Evolutionary conservation across 805 yeast genomes (phyloP).

Genomic region (Myxozyma mucilagina): DNA sequence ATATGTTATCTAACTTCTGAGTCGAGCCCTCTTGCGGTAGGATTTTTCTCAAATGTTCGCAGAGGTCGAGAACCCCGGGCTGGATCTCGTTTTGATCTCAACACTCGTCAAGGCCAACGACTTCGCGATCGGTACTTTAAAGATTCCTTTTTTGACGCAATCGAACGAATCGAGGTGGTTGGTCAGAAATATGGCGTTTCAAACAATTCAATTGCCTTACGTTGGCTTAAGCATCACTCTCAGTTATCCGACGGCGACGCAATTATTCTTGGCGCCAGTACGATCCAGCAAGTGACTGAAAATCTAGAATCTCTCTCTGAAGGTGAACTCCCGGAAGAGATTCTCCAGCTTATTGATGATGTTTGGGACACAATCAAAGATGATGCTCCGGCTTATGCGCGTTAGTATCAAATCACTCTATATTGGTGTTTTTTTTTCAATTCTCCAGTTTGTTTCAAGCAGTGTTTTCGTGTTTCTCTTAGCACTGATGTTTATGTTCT

Average conservation of each 20-base stretch:
- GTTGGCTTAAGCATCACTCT: constrained; percentile 29
- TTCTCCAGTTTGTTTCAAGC: too few species aligned
- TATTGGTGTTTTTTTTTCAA: too few species aligned
- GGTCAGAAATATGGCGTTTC: constrained; percentile 15
- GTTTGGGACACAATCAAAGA: constrained; percentile 35
- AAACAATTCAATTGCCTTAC: constrained; percentile 24
- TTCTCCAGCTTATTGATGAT: constrained; percentile 33
- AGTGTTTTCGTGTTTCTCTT: neutral
- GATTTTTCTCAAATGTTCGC: constrained; percentile 25
- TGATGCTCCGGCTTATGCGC: constrained; percentile 28
- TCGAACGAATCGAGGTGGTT: constrained; percentile 15
- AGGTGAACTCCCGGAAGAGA: constrained; percentile 35
- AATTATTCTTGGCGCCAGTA: constrained; percentile 28
- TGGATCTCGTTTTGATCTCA: constrained; percentile 22
- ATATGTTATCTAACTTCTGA: neutral
- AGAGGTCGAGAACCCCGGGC: constrained; percentile 24
- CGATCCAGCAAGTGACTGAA: constrained; percentile 17
- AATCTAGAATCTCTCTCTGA: constrained; percentile 30
- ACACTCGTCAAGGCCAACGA: constrained; percentile 16
- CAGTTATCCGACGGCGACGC: constrained; percentile 25
- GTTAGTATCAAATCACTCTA: neutral
- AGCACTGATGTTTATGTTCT: neutral
- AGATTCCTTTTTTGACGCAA: constrained; percentile 25
- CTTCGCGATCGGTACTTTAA: constrained; percentile 25
- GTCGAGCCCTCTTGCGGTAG: constrained; percentile 27